Evolutionary conservation across 2,329 filamentous ascomycete genomes (phyloP).

Genomic region (Colletotrichum destructivum): DNA sequence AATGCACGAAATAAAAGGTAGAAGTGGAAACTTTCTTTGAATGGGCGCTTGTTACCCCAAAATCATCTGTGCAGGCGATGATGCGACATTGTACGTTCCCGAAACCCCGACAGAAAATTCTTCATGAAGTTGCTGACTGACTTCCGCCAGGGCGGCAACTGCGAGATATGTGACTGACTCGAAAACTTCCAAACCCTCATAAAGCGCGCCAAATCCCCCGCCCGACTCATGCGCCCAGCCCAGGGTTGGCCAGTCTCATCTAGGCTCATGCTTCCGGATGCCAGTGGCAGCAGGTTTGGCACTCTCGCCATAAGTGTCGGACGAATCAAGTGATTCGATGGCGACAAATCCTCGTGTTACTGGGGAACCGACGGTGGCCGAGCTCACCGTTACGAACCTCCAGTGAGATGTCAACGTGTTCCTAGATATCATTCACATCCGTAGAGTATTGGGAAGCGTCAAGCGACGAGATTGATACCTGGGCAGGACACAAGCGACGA

Average conservation of each 20-base stretch:
- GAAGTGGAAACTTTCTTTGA: neutral
- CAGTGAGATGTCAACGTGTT: neutral
- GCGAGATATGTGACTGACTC: slow-evolving; percentile 27
- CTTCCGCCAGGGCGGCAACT: slow-evolving; percentile 17
- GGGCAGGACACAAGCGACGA: neutral
- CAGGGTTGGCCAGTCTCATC: neutral
- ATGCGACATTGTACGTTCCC: slow-evolving; percentile 11
- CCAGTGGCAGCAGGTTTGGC: neutral
- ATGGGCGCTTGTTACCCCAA: neutral
- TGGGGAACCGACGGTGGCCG: neutral
- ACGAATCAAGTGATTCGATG: slow-evolving; percentile 26
- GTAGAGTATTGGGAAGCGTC: neutral
- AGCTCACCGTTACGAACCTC: neutral
- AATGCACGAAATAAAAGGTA: neutral
- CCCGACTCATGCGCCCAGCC: slow-evolving; percentile 26
- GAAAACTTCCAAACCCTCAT: slow-evolving; percentile 16
- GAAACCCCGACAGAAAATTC: slow-evolving; percentile 1
- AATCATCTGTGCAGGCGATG: neutral
- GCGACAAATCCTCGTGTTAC: neutral
- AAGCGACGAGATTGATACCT: neutral
- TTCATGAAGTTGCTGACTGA: slow-evolving; percentile 16
- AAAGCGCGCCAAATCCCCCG: slow-evolving; percentile 14
- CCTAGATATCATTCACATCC: too few relatives aligned
- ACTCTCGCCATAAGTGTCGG: neutral
- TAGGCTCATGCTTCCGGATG: slow-evolving; percentile 6